Evolutionary conservation across 768 basidiomycete species (phyloP).

Genomic region (Russula griseocarnosa): DNA sequence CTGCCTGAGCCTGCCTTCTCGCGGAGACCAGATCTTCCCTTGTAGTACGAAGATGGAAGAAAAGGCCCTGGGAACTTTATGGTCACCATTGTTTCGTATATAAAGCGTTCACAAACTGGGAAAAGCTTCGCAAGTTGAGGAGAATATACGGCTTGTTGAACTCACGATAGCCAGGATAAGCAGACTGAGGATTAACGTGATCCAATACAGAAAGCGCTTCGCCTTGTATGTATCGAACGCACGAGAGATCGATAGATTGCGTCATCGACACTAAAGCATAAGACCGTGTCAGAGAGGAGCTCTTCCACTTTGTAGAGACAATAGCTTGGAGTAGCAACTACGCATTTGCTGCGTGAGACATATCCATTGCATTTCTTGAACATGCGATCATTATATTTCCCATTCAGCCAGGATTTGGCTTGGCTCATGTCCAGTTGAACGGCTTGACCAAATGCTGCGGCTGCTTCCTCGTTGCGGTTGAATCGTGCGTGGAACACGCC

Average conservation of each 20-base stretch:
- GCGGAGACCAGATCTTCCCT: constrained; percentile 61
- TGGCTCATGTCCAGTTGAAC: constrained; percentile 94
- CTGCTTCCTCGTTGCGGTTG: constrained; percentile 83
- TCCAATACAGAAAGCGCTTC: constrained; percentile 99
- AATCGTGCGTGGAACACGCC: constrained; percentile 93
- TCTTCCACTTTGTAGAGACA: constrained; percentile 92
- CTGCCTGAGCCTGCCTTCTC: constrained; percentile 42
- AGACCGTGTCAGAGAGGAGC: constrained; percentile 80
- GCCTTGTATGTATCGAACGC: constrained; percentile 94
- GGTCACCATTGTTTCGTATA: background rate
- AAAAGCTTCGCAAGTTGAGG: constrained; percentile 79
- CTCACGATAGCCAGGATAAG: constrained; percentile 82
- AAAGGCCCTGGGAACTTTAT: constrained; percentile 65
- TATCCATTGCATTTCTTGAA: constrained; percentile 80
- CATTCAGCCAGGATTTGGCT: constrained; percentile 98
- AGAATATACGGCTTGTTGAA: constrained; percentile 86
- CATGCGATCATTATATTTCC: constrained; percentile 90
- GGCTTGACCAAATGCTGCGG: constrained; percentile 87
- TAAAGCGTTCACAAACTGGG: constrained; percentile 52
- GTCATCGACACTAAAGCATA: constrained; percentile 98
- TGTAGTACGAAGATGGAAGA: constrained; percentile 88
- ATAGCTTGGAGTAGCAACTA: constrained; percentile 97
- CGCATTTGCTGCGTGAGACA: constrained; percentile 78
- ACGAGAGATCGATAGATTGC: constrained; percentile 61
- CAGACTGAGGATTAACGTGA: constrained; percentile 96